Evolutionary conservation across 129 eudicot genomes (phyloP), one percentile per base, ranked within the genome.

Genomic region (Apium graveolens): DNA sequence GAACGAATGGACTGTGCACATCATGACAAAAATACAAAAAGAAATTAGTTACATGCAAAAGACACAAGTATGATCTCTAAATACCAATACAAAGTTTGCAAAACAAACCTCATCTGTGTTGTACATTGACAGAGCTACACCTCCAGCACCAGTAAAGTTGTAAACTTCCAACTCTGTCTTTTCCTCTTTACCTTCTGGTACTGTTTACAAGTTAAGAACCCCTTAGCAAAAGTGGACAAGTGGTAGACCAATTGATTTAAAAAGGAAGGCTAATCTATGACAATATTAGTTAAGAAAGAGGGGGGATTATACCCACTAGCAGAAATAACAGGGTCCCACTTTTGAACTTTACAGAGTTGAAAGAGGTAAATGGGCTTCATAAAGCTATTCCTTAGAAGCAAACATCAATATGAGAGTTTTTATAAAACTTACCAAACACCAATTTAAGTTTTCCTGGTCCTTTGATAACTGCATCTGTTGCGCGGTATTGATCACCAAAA

Each of bases 81-180:
- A 76, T 34, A 69, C 14, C 49, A 24, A 10, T 49, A 31, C 37
- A 39, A 51, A 68, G 29, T 17, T 43, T n/a, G 76, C 38, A 80
- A 49, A 74, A 14, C 83, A 51, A 79, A 88, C 98, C 98, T 91
- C 98, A 70, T 95, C 97, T 32, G 97, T 95, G 90, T 91, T 95
- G 96, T 94, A 94, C 98, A 95, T 95, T 26, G 98, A 76, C 88
- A 87, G 82, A 81, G 96, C 96, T 63, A 95, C 98, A 41, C 98
- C 96, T 80, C 98, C 98, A 78, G 86, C 88, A 63, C 97, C 98
- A 34, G 92, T 88, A 85, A 91, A 95, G 73, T 90, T 82, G 86
- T 76, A 95, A 78, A 91, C 98, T 82, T 95, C 98, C 75, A 86
- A 66, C 65, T 95, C 98, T 43, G 84, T 85, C 78, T 77, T 89